Evolutionary conservation across 1,284 basidiomycete genomes (phyloP).

Genomic region (Veloboletus limbatus): DNA sequence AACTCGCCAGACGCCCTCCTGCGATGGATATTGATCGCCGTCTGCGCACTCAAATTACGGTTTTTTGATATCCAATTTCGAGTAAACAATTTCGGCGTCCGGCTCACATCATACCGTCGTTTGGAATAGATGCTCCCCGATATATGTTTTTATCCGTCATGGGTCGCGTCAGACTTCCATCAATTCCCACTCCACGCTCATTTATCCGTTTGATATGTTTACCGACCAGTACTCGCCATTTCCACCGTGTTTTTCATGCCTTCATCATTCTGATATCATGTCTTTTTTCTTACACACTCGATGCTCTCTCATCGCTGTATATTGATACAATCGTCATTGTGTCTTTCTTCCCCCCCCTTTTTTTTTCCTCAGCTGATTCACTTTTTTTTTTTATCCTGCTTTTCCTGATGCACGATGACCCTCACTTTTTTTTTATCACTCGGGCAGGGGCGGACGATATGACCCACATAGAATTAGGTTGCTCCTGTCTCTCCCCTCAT

Average conservation of each 20-base stretch:
- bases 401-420: background rate
- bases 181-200: background rate
- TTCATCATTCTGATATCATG: conserved; percentile 10
- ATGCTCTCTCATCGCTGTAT: conserved; percentile 19
- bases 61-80: conserved; percentile 18
- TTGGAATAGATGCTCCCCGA: conserved; percentile 24
- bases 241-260: conserved; percentile 9
- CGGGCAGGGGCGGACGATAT: conserved; percentile 17
- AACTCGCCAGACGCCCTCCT: background rate
- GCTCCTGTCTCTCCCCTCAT: background rate
- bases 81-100: conserved; percentile 10
- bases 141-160: conserved; percentile 6
- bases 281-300: conserved; percentile 5
- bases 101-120: conserved; percentile 12
- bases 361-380: background rate
- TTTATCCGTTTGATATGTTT: conserved; percentile 1
- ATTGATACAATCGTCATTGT: conserved; percentile 14
- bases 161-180: background rate
- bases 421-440: background rate
- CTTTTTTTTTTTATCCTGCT: background rate
- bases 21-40: conserved; percentile 17
- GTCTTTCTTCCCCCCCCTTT: background rate
- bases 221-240: conserved; percentile 7
- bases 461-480: conserved; percentile 22
- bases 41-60: conserved; percentile 18